These are phyloP conservation scores for Sporothrix curviconia DNA, from an alignment of 2,329 filamentous ascomycete genomes.

Conservation along the genomic window DNA sequence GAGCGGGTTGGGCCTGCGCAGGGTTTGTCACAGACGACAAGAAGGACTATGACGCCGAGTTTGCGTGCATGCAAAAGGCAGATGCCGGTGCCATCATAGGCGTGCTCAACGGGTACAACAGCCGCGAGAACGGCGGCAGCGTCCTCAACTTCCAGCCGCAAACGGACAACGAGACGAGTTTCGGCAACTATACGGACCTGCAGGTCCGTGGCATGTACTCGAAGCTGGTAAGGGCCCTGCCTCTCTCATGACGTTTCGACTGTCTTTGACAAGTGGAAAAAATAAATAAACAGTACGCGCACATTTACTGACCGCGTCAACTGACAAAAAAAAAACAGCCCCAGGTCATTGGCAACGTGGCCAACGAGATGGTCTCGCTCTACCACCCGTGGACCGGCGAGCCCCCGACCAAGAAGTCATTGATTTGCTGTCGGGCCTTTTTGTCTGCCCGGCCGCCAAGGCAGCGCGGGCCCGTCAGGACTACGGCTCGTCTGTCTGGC, in stretches of 20 bases:
- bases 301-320: too few relatives aligned
- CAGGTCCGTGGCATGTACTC: background rate
- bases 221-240: background rate
- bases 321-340: background rate
- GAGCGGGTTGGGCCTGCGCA: background rate
- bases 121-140: background rate
- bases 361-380: background rate
- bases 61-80: background rate
- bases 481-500: background rate
- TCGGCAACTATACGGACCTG: slow-evolving; percentile 1
- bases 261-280: too few relatives aligned
- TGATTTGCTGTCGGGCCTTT: background rate
- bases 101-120: slow-evolving; percentile 1
- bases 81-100: background rate
- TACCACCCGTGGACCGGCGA: slow-evolving; percentile 1
- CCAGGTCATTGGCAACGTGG: background rate
- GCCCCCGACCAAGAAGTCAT: background rate
- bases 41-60: background rate
- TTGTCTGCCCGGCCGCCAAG: background rate
- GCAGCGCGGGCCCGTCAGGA: background rate
- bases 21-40: background rate
- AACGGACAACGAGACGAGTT: slow-evolving; percentile 2
- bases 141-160: slow-evolving; percentile 1
- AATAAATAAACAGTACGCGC: too few relatives aligned
- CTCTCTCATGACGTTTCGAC: too few relatives aligned